Evolutionary conservation across 257 asterid species (phyloP), one percentile per base, ranked within the genome.

Genomic region (Apocynum venetum): DNA sequence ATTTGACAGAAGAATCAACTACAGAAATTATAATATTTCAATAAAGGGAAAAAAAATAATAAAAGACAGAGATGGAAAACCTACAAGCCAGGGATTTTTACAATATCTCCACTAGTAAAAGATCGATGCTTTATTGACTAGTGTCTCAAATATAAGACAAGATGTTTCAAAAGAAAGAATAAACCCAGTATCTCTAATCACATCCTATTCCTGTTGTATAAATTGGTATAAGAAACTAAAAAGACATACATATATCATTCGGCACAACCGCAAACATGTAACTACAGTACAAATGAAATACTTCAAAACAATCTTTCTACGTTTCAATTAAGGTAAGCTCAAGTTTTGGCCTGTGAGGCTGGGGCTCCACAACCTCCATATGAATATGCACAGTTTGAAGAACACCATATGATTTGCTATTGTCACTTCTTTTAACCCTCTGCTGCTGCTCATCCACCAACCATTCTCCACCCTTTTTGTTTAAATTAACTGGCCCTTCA

Each of bases 271-370:
- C 80, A 64, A 72, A 17, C 6, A 0, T 61, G 68, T 8, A 73
- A 55, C 38, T 35, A 57, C 5, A 69, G 55, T 25, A 25, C 31
- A 25, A 25, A 25, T 25, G 20, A 61, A 20, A 75, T 7, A 44
- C 31, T 38, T 11, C 11, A 14, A 5, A 14, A 47, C 2, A 57
- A 31, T 40, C 12, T 10, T 43, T 14, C 67, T 43, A 51, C 47
- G 78, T 56, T 72, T 85, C 88, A 74, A 84, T 72, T 61, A 94
- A 90, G 38, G 96, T 86, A 68, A 95, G 94, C 76, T 93, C 87
- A n/a, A 95, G 98, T 81, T 92, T 91, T 4, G 97, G 97, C 83
- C 98, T 83, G 84, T 92, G 88, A n/a, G 98, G 98, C 83, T 95
- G 98, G 13, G 96, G 97, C 88, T 90, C 96, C 13, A 88, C 94